Evolutionary conservation across 768 basidiomycete species (phyloP), one percentile per base, ranked within the genome.

Genomic region (Mycena rosella): DNA sequence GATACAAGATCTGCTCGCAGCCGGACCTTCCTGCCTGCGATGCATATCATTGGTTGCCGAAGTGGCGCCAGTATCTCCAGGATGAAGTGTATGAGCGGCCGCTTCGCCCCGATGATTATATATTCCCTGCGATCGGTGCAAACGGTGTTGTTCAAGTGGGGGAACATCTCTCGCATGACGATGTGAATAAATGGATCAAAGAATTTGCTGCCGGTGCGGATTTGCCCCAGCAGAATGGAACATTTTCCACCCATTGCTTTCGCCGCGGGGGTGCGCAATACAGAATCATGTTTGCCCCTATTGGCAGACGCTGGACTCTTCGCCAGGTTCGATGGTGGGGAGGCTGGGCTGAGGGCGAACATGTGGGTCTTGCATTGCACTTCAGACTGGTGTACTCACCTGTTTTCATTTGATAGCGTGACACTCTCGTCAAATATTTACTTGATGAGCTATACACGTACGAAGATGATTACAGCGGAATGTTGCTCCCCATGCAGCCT

Each of bases 211-310:
- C 17, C 0, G 71, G 78, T 22, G 64, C 62, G 0, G 63, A 67
- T 20, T 13, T 66, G 15, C 49, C 58, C 2, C 38, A 30, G 14
- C 6, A 20, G 0, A 59, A 66, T 53, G 58, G 58, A 24, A 60
- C 40, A 7, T 80, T 62, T 61, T 74, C 78, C 3, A 79, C 80
- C 9, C 79, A 80, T 55, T 78, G 74, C 45, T 79, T 78, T 44
- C 76, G 75, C 11, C 68, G 77, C 20, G 78, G 80, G 6, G 80
- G 80, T 0, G 75, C 78, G 2, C 79, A 81, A 60, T 80, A 80
- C 53, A 65, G 73, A 0, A 78, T 81, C 58, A 80, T 80, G 75
- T 79, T 71, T 70, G 79, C 80, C 2, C 80, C 78, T 1, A 34
- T 78, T 5, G 73, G 74, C 0, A 22, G 76, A 27, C 67, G 74